A percentile compares a stretch with the other conserved stretches of the same genome.
These are phyloP conservation scores for Tagetes patula DNA, from an alignment of 129 eudicot species.

Conservation along the genomic window DNA sequence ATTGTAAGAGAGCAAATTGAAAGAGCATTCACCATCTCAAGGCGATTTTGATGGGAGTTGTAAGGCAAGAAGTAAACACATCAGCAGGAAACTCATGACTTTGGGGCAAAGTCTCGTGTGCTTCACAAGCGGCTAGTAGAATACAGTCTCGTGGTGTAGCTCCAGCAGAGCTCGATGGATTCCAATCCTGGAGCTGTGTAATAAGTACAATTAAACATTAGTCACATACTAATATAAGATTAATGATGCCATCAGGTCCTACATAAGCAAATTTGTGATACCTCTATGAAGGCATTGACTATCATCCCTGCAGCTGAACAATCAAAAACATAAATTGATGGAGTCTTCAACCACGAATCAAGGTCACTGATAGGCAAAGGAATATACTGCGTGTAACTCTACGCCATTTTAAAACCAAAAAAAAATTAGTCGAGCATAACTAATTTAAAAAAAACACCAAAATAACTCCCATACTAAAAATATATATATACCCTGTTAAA, in stretches of 20 bases:
- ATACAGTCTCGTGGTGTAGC: slow-evolving; percentile 73
- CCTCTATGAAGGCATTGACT: slow-evolving; percentile 93
- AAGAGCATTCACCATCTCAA: slow-evolving; percentile 71
- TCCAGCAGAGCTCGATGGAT: slow-evolving; percentile 63
- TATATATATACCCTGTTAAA: slow-evolving; percentile 65
- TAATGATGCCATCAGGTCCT: neutral
- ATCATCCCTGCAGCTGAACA: slow-evolving; percentile 98
- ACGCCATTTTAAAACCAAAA: slow-evolving; percentile 20
- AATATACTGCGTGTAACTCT: slow-evolving; percentile 97
- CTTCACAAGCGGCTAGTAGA: slow-evolving; percentile 97
- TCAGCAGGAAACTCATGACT: slow-evolving; percentile 99
- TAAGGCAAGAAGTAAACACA: slow-evolving; percentile 96
- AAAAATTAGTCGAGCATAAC: slow-evolving; percentile 14
- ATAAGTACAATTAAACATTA: neutral
- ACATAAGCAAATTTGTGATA: slow-evolving; percentile 18
- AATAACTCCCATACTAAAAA: slow-evolving; percentile 1
- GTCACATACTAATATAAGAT: neutral
- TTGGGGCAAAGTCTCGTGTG: slow-evolving; percentile 93
- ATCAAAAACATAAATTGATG: slow-evolving; percentile 96
- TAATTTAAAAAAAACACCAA: neutral
- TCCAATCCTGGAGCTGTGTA: slow-evolving; percentile 74
- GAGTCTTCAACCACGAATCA: slow-evolving; percentile 94
- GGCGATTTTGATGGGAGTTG: slow-evolving; percentile 99
- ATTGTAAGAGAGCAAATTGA: neutral
- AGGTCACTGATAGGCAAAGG: slow-evolving; percentile 86